phyloP scores from a whole-genome alignment of 495 filamentous ascomycete genomes.

The Daldinia loculata region DNA sequence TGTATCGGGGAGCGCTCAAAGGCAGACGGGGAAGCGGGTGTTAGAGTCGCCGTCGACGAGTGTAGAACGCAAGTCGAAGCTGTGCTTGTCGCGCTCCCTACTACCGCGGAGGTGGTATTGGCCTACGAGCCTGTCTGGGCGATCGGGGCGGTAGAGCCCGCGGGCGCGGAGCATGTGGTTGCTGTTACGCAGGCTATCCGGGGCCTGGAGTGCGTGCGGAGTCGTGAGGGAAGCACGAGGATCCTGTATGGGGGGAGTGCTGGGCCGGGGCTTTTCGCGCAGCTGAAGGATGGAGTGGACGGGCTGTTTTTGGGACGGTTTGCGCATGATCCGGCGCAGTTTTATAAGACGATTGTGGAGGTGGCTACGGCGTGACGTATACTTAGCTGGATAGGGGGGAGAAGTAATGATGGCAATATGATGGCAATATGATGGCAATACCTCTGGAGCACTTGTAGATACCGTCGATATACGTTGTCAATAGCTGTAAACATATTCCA shows the following conservation, averaged over 20 bases:
- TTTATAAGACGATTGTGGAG: conserved; percentile 73
- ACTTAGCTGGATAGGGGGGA: not conserved
- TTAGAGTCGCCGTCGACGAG: conserved; percentile 68
- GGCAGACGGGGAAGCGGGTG: conserved; percentile 53
- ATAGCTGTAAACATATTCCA: too few relatives aligned
- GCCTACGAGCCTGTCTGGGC: conserved; percentile 94
- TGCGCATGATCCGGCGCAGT: conserved; percentile 75
- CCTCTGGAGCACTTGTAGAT: not conserved
- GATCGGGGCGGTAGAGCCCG: conserved; percentile 79
- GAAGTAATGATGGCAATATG: not conserved
- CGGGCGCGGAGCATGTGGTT: conserved; percentile 73
- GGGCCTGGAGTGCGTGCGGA: conserved; percentile 50
- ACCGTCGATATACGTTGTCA: not conserved
- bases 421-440: not conserved
- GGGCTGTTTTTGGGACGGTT: conserved; percentile 85
- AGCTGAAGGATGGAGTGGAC: conserved; percentile 73
- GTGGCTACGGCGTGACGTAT: conserved; percentile 54
- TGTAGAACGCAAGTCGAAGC: conserved; percentile 69
- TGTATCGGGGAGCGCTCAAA: conserved; percentile 75
- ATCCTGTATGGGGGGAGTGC: conserved; percentile 85
- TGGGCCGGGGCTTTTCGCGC: conserved; percentile 75
- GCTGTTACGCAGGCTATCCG: conserved; percentile 72
- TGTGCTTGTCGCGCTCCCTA: conserved; percentile 65
- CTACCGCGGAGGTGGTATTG: conserved; percentile 73
- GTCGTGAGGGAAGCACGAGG: conserved; percentile 62